Conservation (phyloP, 371 early-diverging fungal genomes). For the Aphelidium insulamus region DNA sequence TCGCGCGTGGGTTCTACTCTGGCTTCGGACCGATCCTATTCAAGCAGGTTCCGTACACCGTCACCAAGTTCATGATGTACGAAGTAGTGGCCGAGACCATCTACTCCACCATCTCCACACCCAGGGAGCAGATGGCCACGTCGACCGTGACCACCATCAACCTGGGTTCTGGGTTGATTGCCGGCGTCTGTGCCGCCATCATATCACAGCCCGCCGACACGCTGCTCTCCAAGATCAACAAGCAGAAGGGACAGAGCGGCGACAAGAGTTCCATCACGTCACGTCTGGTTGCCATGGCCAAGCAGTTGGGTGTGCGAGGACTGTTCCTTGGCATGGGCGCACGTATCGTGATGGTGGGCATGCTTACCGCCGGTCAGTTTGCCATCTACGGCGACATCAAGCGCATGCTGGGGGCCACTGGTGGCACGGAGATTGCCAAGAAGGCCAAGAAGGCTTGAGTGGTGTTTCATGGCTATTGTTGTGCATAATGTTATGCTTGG, state of each 20-base stretch:
- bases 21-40: constrained; percentile 55
- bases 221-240: constrained; percentile 37
- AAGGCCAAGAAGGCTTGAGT: too few relatives aligned
- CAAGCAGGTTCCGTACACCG: constrained; percentile 82
- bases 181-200: constrained; percentile 30
- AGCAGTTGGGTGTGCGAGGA: constrained; percentile 31
- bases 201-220: constrained; percentile 34
- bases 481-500: too few relatives aligned
- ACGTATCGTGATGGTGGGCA: constrained; percentile 52
- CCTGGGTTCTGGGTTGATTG: constrained; percentile 24
- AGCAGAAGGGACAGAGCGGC: constrained; percentile 25
- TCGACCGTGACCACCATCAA: constrained; percentile 19
- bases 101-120: constrained; percentile 14
- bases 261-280: constrained; percentile 24
- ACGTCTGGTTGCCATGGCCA: constrained; percentile 21
- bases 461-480: too few relatives aligned
- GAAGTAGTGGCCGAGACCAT: too few relatives aligned
- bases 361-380: constrained; percentile 42
- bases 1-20: constrained; percentile 29
- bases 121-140: constrained; percentile 26
- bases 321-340: constrained; percentile 39
- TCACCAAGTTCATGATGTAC: constrained; percentile 93
- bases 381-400: constrained; percentile 34
- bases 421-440: constrained; percentile 32
- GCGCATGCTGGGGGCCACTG: constrained; percentile 41